Base-by-base conservation (phyloP, 2,329 filamentous ascomycete genomes). In the Aspergillus eucalypticola region DNA sequence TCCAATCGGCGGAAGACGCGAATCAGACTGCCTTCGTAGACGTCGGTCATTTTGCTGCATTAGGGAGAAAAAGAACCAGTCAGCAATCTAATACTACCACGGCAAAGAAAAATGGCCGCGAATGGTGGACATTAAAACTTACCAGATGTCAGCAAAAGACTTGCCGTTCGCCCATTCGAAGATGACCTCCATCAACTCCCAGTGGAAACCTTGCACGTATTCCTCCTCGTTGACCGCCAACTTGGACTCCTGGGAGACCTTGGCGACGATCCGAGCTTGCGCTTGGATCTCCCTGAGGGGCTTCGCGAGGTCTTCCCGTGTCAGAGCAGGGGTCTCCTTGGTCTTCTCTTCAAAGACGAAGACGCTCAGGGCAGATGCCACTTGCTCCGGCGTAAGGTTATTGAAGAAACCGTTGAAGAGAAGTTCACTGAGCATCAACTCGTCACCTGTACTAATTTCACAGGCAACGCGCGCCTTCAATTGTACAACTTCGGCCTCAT, bases 331-430 rank as follows among this genome's bases (percentile, higher is more conserved):
- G 3, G 86, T 81, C 11, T 93, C 88, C 69, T 94, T 90, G 51
- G 91, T 88, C 82, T 96, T 96, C 79, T 99, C 95, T 73, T 99
- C 96, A 67, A 98, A 97, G 66, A 99, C 95, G 79, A 99, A 98
- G 72, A 91, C 93, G 69, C 91, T 96, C 60, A 99, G 83, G 5
- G 93, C 87, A 0, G 94, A 86, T 1, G 95, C 95, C 69, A 89
- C 91, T 66, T 94, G 85, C 75, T 98, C 94, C 0, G 95, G 92
- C 0, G 88, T 88, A 46, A 98, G 81, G 72, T 97, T 93, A 74
- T 98, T 99, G 84, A 99, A 99, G 83, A 97, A 98, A 41, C 93
- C 87, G 76, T 98, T 96, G 78, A 99, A 98, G 0, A 99, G 84
- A 27, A 99, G 83, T 76, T 99, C 95, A 11, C 91, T 92, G 5